Evolutionary conservation across 805 yeast genomes (phyloP).

Genomic region (Lipomyces kockii): DNA sequence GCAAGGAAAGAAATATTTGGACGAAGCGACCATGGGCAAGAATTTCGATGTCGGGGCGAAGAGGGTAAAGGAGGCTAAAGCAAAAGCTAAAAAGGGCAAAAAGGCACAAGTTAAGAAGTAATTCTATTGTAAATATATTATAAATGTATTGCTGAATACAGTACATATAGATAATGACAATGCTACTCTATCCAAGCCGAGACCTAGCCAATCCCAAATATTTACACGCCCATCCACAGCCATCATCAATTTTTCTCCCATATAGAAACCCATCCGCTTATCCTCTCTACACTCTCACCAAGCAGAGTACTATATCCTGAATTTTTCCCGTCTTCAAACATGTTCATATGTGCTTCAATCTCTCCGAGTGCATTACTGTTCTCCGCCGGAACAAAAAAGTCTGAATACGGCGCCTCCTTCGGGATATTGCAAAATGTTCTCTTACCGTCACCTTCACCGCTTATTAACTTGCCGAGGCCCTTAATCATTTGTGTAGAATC

Average conservation of each 20-base stretch:
- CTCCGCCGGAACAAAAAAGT: conserved; percentile 32
- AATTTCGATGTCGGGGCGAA: neutral
- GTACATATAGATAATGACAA: conserved; percentile 1
- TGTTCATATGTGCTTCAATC: conserved; percentile 34
- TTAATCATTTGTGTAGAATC: conserved; percentile 20
- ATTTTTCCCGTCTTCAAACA: conserved; percentile 29
- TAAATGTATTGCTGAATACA: neutral
- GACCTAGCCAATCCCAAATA: neutral
- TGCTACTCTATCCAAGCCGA: neutral
- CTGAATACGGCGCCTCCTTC: conserved; percentile 29
- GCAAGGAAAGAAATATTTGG: conserved; percentile 26
- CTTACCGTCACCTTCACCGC: conserved; percentile 29
- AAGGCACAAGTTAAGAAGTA: neutral
- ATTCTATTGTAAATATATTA: conserved; percentile 3
- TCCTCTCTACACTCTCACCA: conserved; percentile 18
- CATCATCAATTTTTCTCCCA: conserved; percentile 20
- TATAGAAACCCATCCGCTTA: conserved; percentile 12
- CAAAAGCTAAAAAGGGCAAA: neutral
- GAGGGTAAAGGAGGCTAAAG: neutral
- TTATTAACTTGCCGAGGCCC: conserved; percentile 27
- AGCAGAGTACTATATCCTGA: conserved; percentile 23
- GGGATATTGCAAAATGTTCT: conserved; percentile 36
- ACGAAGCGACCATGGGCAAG: conserved; percentile 14
- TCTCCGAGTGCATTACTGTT: conserved; percentile 30
- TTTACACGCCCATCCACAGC: too few relatives aligned